Evolutionary conservation across 345 rosid genomes (phyloP).

Genomic region (Populus tremula): DNA sequence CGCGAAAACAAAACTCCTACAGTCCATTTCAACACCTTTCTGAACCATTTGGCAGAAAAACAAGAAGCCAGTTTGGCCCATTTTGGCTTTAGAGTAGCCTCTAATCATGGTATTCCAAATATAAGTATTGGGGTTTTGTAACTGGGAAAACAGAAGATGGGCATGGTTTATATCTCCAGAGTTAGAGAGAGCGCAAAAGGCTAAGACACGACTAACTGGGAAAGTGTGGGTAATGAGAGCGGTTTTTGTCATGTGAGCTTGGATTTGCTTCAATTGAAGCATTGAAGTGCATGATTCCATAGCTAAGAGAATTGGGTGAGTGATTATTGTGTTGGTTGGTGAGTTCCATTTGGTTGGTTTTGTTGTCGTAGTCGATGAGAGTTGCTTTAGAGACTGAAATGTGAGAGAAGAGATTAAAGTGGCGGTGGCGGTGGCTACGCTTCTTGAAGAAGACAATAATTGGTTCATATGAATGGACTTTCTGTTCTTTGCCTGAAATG

Average conservation of each 20-base stretch:
- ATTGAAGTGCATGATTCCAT: conserved; percentile 39
- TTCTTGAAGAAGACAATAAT: neutral
- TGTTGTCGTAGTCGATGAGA: conserved; percentile 4
- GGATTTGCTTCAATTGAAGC: conserved; percentile 42
- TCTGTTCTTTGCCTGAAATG: too few species aligned
- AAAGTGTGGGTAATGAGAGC: conserved; percentile 38
- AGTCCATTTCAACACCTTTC: conserved; percentile 30
- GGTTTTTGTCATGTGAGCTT: conserved; percentile 39
- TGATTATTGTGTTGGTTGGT: conserved; percentile 28
- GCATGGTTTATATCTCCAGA: conserved; percentile 34
- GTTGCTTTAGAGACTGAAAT: neutral
- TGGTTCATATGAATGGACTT: neutral
- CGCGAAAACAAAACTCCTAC: conserved; percentile 37
- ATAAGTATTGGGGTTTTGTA: conserved; percentile 35
- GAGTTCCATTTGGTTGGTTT: conserved; percentile 39
- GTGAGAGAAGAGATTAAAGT: neutral
- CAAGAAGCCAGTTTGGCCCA: conserved; percentile 21
- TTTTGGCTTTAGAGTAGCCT: conserved; percentile 25
- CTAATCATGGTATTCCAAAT: conserved; percentile 51
- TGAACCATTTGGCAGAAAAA: conserved; percentile 30
- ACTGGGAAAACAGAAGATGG: conserved; percentile 24
- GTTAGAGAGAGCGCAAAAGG: conserved; percentile 37
- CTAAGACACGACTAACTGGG: conserved; percentile 43
- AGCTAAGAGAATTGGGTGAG: conserved; percentile 34
- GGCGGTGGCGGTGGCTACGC: neutral